phyloP scores from a whole-genome alignment of 139 green algal species.

The Chlorella vulgaris region DNA sequence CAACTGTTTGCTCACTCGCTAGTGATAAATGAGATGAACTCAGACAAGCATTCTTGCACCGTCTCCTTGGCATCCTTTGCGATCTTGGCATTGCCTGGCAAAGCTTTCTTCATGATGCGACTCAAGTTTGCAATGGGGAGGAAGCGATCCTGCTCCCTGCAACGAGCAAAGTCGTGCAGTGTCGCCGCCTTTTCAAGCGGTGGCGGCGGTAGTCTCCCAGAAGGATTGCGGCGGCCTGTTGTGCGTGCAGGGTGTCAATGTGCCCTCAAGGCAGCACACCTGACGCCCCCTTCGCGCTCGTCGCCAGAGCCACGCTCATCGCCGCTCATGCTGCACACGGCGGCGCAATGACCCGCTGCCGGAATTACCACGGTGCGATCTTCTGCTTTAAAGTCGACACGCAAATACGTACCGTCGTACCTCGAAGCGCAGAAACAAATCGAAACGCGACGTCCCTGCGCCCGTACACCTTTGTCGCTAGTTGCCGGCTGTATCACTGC shows the following conservation, averaged over 20 bases:
- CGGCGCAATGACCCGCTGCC: neutral
- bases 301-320: constrained; percentile 32
- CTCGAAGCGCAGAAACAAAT: too few relatives aligned
- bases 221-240: neutral
- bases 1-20: constrained; percentile 85
- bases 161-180: neutral
- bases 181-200: too few relatives aligned
- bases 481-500: too few relatives aligned
- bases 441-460: too few relatives aligned
- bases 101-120: constrained; percentile 97
- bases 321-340: neutral
- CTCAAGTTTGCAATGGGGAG: constrained; percentile 99
- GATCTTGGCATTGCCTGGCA: constrained; percentile 95
- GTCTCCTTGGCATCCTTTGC: constrained; percentile 99
- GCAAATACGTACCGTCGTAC: too few relatives aligned
- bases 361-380: neutral
- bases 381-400: neutral
- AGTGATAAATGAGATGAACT: constrained; percentile 99
- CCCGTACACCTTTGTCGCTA: too few relatives aligned
- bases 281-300: constrained; percentile 10
- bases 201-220: too few relatives aligned
- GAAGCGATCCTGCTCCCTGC: constrained; percentile 92
- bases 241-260: too few relatives aligned
- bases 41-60: constrained; percentile 98
- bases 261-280: constrained; percentile 10